Conservation (phyloP, 192 early-diverging fungal genomes). For the Funneliformis geosporum region DNA sequence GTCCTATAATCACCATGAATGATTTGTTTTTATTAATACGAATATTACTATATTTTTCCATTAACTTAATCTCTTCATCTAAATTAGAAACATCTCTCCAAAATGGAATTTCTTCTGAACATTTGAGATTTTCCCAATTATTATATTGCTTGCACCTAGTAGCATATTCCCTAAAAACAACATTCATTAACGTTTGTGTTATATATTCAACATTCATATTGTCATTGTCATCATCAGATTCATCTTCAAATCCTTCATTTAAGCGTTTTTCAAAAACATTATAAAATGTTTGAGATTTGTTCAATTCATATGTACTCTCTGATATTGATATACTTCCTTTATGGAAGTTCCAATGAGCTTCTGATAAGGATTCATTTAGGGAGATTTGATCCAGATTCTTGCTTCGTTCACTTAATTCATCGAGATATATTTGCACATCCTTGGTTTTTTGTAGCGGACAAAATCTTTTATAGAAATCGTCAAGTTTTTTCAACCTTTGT, state of each 20-base stretch:
- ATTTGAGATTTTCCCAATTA: conserved; percentile 14
- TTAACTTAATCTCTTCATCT: background rate
- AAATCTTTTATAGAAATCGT: background rate
- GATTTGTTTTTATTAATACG: too few relatives aligned
- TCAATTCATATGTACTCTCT: background rate
- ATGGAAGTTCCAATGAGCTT: background rate
- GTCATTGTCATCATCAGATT: too few relatives aligned
- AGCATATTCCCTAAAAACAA: background rate
- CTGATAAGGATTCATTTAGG: background rate
- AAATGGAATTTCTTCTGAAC: background rate
- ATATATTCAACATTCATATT: background rate
- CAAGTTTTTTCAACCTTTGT: background rate
- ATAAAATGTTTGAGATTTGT: conserved; percentile 9
- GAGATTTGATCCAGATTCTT: background rate
- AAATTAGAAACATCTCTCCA: conserved; percentile 12
- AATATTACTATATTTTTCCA: too few relatives aligned
- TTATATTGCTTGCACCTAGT: background rate
- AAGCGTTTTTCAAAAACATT: conserved; percentile 11
- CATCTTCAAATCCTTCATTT: background rate
- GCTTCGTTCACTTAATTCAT: background rate
- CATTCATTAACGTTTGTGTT: background rate
- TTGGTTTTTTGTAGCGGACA: background rate
- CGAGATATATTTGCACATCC: background rate
- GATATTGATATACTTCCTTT: background rate
- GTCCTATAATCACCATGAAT: too few relatives aligned